Base-by-base conservation (phyloP, 2,329 filamentous ascomycete genomes). In the Fusarium abutilonis region DNA sequence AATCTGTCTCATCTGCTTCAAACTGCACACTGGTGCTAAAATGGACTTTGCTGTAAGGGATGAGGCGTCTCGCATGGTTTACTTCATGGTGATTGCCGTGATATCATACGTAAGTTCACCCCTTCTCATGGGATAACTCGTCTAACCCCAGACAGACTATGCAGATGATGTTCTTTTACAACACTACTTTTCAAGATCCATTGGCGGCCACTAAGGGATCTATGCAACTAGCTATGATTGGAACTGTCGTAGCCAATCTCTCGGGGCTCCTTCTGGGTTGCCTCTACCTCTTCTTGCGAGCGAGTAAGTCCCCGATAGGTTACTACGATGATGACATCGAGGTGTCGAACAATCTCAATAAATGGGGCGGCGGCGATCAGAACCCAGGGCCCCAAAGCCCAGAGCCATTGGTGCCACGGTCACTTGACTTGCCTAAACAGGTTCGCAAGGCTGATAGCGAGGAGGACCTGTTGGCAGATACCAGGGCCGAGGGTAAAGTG, bases 31-130 rank as follows among this genome's bases (percentile, higher is more conserved):
- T 31, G 82, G 80, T 56, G 75, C 80, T 13, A 78, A 79, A 14
- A 80, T 90, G 46, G 85, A 87, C 35, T 77, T 81, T 17, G 79
- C 82, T 14, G 86, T 90, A 72, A 79, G 88, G 42, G 81, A 86
- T 54, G 80, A 85, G 31, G 88, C 88, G 4, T 90, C 88, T 7
- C 81, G 86, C 57, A 90, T 90, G 86, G 84, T 89, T 10, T 91
- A 89, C 71, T 90, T 88, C 70, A 77, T 89, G 61, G 73, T 81
- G 2, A 72, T 89, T 48, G 85, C 81, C 14, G 76, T 86, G 51
- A 73, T 84, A 44, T 86, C 81, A 51, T 85, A 82, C 71, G 87
- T 89, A 68, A 75, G 83, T 77, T 19, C 23, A 14, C 23, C 5
- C 9, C 14, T 31, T 35, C 11, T 17, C 6, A 29, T 1, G 19